Conservation (phyloP, 805 yeast species). For the Maudiozyma saulgeensis region DNA sequence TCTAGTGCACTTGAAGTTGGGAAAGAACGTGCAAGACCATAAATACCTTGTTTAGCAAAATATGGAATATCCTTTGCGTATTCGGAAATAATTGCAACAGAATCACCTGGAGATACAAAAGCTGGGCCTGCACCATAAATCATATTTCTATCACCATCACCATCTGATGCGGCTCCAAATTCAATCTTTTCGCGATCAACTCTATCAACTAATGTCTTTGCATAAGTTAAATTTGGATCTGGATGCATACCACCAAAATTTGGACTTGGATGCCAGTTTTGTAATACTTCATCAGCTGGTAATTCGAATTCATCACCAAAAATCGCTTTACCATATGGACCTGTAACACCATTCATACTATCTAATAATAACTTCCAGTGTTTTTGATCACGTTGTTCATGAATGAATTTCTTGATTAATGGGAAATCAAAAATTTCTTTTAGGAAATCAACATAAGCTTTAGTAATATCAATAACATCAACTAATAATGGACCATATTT, state of each 20-base stretch:
- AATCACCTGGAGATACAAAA: constrained; percentile 96
- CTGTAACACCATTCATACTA: constrained; percentile 91
- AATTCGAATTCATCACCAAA: constrained; percentile 81
- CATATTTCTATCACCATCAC: constrained; percentile 99
- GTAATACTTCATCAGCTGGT: constrained; percentile 52
- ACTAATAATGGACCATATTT: constrained; percentile 55
- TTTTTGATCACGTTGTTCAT: constrained; percentile 35
- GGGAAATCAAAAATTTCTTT: constrained; percentile 83
- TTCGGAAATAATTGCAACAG: constrained; percentile 95
- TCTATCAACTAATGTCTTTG: constrained; percentile 69
- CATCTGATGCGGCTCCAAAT: constrained; percentile 98
- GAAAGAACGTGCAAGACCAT: constrained; percentile 95
- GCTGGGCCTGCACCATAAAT: constrained; percentile 87
- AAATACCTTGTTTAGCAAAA: constrained; percentile 73
- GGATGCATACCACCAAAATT: constrained; percentile 98
- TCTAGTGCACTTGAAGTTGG: constrained; percentile 95
- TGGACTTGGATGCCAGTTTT: constrained; percentile 71
- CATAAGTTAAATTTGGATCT: constrained; percentile 95
- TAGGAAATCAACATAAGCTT: constrained; percentile 67
- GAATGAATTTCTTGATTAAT: constrained; percentile 63
- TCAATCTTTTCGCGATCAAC: constrained; percentile 77
- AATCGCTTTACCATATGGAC: constrained; percentile 84
- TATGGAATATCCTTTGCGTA: constrained; percentile 83
- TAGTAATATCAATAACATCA: constrained; percentile 76
- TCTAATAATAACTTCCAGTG: constrained; percentile 77